phyloP scores from a whole-genome alignment of 73 alveolate species.

The Paramecium sonneborni region DNA sequence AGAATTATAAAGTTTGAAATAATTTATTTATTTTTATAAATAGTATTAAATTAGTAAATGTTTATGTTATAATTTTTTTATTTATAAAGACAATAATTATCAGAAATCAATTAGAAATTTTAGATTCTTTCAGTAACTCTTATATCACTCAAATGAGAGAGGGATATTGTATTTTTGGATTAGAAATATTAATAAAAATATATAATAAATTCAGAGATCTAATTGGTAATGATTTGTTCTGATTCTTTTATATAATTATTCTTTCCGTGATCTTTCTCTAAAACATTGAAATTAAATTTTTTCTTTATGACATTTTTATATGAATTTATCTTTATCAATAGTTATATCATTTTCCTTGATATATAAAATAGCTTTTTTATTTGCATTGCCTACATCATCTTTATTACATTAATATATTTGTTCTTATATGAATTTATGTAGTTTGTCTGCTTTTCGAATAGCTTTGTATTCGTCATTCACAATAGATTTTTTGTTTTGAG shows the following conservation, averaged over 20 bases:
- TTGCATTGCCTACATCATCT: background rate
- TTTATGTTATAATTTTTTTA: background rate
- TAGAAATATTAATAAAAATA: background rate
- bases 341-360: background rate
- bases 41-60: background rate
- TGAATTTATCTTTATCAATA: background rate
- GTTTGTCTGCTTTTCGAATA: constrained; percentile 3
- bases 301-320: background rate
- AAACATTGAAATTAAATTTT: background rate
- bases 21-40: background rate
- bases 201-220: background rate
- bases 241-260: background rate
- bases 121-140: background rate
- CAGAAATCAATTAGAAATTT: background rate
- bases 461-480: constrained; percentile 9
- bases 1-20: background rate
- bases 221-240: background rate
- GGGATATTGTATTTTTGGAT: background rate
- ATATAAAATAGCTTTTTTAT: background rate
- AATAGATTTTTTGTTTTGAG: background rate
- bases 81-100: background rate
- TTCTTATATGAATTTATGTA: background rate
- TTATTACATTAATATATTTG: background rate
- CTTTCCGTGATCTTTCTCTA: background rate
- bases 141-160: background rate